Evolutionary conservation across 306 rosid genomes (phyloP).

Genomic region (Sicyos edulis): DNA sequence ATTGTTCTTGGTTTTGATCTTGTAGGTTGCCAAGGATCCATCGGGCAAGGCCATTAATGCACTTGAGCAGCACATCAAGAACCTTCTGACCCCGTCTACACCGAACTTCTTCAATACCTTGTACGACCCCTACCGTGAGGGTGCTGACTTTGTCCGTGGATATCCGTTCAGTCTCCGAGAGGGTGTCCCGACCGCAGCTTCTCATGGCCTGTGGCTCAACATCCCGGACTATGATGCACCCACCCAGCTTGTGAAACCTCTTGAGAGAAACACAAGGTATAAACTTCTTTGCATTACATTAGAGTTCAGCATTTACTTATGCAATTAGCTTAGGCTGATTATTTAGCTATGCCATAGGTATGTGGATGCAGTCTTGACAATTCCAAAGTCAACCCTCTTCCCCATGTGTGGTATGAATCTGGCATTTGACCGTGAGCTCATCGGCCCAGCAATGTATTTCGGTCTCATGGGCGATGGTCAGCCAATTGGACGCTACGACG

Average conservation of each 20-base stretch:
- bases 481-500: slow-evolving; percentile 84
- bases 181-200: slow-evolving; percentile 66
- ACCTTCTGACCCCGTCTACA: slow-evolving; percentile 60
- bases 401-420: slow-evolving; percentile 96
- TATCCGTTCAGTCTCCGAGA: slow-evolving; percentile 80
- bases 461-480: slow-evolving; percentile 98
- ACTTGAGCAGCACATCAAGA: slow-evolving; percentile 84
- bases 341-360: slow-evolving; percentile 35
- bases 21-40: slow-evolving; percentile 81
- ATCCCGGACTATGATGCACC: slow-evolving; percentile 89
- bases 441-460: slow-evolving; percentile 92
- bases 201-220: slow-evolving; percentile 93
- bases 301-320: not conserved
- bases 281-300: not conserved
- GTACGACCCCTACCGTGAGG: slow-evolving; percentile 78
- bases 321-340: not conserved
- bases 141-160: slow-evolving; percentile 84
- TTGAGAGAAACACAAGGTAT: slow-evolving; percentile 72
- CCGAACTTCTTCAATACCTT: slow-evolving; percentile 81
- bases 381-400: slow-evolving; percentile 75
- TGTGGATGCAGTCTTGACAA: slow-evolving; percentile 78
- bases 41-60: slow-evolving; percentile 72
- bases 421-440: slow-evolving; percentile 69
- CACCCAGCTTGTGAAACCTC: slow-evolving; percentile 83
- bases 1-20: slow-evolving; percentile 14